A percentile compares a stretch with the other conserved stretches of the same genome.
Evolutionary conservation across 345 rosid genomes (phyloP).

Genomic region (Passiflora organensis): DNA sequence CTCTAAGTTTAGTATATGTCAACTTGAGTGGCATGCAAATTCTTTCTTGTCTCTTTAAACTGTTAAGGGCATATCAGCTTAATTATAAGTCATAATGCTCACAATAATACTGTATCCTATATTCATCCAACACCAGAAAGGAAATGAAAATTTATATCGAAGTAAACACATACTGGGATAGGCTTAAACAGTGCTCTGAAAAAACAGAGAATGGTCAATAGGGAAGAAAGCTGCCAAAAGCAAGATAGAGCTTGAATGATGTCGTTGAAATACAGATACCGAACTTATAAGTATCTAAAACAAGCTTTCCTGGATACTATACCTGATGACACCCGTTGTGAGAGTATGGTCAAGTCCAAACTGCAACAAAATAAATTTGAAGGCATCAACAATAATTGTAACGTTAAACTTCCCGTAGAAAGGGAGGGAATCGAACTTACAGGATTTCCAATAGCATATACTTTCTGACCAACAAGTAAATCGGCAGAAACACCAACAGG

Average conservation of each 20-base stretch:
- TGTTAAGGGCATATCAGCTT: not conserved
- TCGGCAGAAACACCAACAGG: slow-evolving; percentile 92
- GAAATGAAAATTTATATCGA: not conserved
- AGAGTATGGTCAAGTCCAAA: slow-evolving; percentile 97
- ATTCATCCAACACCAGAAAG: not conserved
- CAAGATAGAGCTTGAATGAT: not conserved
- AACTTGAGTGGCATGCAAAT: not conserved
- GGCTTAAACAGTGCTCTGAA: too few species aligned
- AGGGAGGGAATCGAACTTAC: slow-evolving; percentile 40
- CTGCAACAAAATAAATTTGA: slow-evolving; percentile 30
- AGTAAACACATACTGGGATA: not conserved
- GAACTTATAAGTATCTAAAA: too few species aligned
- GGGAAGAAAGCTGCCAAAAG: not conserved
- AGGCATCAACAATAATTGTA: not conserved
- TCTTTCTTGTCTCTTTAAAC: not conserved
- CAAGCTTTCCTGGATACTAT: slow-evolving; percentile 6
- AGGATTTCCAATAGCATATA: slow-evolving; percentile 92
- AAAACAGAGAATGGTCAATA: too few species aligned
- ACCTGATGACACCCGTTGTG: slow-evolving; percentile 97
- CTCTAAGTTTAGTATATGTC: not conserved
- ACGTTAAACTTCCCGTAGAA: not conserved
- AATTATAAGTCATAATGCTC: not conserved
- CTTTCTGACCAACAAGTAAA: slow-evolving; percentile 96
- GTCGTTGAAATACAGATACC: too few species aligned
- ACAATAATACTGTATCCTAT: not conserved